Conservation (phyloP, 306 rosid genomes). For the Canavalia ensiformis region DNA sequence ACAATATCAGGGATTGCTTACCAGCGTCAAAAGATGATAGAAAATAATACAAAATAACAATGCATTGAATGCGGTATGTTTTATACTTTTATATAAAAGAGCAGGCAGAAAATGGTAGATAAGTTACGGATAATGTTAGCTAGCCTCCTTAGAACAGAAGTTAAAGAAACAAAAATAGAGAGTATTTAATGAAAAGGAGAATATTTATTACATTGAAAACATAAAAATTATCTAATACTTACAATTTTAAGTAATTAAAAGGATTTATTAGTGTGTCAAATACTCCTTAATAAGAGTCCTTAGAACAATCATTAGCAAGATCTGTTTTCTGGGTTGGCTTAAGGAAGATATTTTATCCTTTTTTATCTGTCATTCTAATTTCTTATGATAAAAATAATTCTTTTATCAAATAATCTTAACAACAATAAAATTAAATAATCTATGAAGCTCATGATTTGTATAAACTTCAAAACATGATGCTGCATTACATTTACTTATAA, state of each 20-base stretch:
- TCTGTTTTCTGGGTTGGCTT: neutral
- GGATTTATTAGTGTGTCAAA: neutral
- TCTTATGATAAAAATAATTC: slow-evolving; percentile 4
- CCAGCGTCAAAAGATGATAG: slow-evolving; percentile 16
- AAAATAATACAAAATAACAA: slow-evolving; percentile 10
- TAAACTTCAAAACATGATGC: slow-evolving; percentile 1
- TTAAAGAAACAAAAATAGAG: neutral
- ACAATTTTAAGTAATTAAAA: neutral
- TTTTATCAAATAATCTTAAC: slow-evolving; percentile 19
- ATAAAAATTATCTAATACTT: neutral
- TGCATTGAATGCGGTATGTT: slow-evolving; percentile 7
- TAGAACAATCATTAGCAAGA: neutral
- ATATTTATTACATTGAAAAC: neutral
- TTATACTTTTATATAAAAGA: neutral
- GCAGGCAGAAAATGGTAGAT: slow-evolving; percentile 32
- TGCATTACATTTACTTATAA: neutral
- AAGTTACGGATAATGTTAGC: neutral
- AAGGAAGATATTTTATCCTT: neutral
- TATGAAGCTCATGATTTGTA: slow-evolving; percentile 18
- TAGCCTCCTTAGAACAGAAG: neutral
- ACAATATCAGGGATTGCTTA: slow-evolving; percentile 31
- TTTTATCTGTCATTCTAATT: slow-evolving; percentile 3
- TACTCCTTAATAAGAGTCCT: neutral
- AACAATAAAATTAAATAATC: neutral
- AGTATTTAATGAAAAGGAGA: neutral